These are phyloP conservation scores for Schizophyllum amplum DNA, from an alignment of 1,284 basidiomycete species.

Conservation along the genomic window DNA sequence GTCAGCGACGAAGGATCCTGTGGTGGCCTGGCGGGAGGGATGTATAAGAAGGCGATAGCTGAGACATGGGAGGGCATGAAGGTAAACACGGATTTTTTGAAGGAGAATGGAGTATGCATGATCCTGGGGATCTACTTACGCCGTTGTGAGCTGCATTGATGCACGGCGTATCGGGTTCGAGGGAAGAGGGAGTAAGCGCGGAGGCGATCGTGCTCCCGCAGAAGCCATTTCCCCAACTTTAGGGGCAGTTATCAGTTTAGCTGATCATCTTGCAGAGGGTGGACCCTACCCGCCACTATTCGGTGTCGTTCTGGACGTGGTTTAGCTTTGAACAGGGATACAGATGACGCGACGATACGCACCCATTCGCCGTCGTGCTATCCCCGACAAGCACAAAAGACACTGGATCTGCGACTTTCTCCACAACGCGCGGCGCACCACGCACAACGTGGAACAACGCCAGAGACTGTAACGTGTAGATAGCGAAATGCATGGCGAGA, in stretches of 20 bases:
- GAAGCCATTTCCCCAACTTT: conserved; percentile 20
- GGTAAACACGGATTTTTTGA: too few relatives aligned
- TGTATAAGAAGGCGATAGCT: too few relatives aligned
- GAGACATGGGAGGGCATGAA: too few relatives aligned
- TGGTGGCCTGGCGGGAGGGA: conserved; percentile 21
- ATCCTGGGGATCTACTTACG: too few relatives aligned
- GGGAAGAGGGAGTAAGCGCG: conserved; percentile 23
- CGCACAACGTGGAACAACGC: not conserved
- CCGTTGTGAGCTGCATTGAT: conserved; percentile 34
- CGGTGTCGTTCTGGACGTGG: conserved; percentile 20
- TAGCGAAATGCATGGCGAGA: not conserved
- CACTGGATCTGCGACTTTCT: not conserved
- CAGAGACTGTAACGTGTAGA: too few relatives aligned
- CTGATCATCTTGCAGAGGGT: not conserved
- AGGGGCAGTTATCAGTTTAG: not conserved
- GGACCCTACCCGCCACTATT: conserved; percentile 34
- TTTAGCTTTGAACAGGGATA: not conserved
- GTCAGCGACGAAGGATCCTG: conserved; percentile 30
- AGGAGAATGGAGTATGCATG: too few relatives aligned
- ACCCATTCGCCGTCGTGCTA: conserved; percentile 33
- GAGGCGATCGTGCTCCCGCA: conserved; percentile 27
- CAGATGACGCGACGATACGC: conserved; percentile 1
- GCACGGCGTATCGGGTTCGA: conserved; percentile 28
- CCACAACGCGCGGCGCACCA: not conserved
- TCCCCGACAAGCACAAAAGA: conserved; percentile 26